Base-by-base conservation (phyloP, 139 green algal species). In the Spirogloea muscicola region DNA sequence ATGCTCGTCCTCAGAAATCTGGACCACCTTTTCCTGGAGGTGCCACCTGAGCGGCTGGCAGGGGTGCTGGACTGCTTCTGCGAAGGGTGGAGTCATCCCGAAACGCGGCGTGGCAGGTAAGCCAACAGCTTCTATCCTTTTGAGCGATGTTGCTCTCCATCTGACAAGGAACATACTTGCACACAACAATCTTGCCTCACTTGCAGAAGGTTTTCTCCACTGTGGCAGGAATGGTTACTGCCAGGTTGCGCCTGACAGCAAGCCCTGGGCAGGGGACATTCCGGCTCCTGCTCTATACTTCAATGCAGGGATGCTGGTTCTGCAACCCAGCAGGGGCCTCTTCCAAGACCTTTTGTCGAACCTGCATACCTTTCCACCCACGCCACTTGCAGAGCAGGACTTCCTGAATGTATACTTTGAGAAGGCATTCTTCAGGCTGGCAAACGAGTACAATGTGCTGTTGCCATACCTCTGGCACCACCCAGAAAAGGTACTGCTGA, bases 1-100 rank as follows among this genome's bases (percentile, higher is more conserved):
- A 81, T 83, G 21, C 76, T 77, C 52, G 18, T 83, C 3, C 36
- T 82, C 7, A 36, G 44, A 38, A 67, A 58, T 60, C 33, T 82
- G 1, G 76, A 83, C 49, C 46, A 82, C 6, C 76, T 83, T 16
- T 83, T 83, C 59, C 21, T 43, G 9, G 13, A n/a, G 5, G 5
- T 76, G 3, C 68, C 68, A 3, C 58, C 58, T 42, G 58, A 40
- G 2, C 48, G 43, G 55, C 57, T 68, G 6, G 61, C 68, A 1
- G 68, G 52, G 33, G 68, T 70, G 33, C 68, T 52, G 3, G 68
- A 77, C 68, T 43, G 21, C 29, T 76, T 76, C 68, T 76, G 68
- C 34, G 68, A 34, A 4, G 57, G 68, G 4, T 3, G 6, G n/a
- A 59, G 25, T 59, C 64, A 74, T 6, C 64, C 64, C 5, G 16